A percentile compares a stretch with the other conserved stretches of the same genome.
Evolutionary conservation across 1,284 basidiomycete species (phyloP).

Genomic region (Neotropicomus parvogracilis): DNA sequence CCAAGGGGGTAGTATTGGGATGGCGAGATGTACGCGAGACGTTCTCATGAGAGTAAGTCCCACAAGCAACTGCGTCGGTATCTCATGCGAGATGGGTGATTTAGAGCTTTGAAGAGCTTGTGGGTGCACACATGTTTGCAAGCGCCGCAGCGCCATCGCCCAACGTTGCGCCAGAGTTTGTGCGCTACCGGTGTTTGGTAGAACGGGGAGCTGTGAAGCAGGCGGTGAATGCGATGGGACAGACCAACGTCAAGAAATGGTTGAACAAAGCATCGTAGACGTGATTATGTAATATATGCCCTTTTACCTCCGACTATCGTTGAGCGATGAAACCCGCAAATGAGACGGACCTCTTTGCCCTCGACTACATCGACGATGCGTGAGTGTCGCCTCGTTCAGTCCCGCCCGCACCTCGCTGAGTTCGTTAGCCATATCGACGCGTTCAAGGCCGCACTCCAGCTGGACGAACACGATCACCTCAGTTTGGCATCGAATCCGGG

Average conservation of each 20-base stretch:
- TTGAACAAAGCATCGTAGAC: slow-evolving; percentile 48
- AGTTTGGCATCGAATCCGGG: slow-evolving; percentile 35
- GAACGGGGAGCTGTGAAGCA: slow-evolving; percentile 58
- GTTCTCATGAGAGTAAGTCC: slow-evolving; percentile 58
- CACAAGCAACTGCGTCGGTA: not conserved
- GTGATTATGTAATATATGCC: slow-evolving; percentile 23
- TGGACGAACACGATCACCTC: slow-evolving; percentile 54
- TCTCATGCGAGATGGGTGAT: slow-evolving; percentile 6
- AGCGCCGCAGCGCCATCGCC: slow-evolving; percentile 43
- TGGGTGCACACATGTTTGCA: slow-evolving; percentile 51
- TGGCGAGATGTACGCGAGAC: slow-evolving; percentile 60
- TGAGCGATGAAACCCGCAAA: slow-evolving; percentile 14
- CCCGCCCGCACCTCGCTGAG: slow-evolving; percentile 1
- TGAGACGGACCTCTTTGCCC: slow-evolving; percentile 28
- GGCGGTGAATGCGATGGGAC: slow-evolving; percentile 61
- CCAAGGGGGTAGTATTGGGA: slow-evolving; percentile 69
- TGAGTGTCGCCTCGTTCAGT: slow-evolving; percentile 34
- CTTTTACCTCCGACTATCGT: slow-evolving; percentile 3
- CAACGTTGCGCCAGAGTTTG: slow-evolving; percentile 56
- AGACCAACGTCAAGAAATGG: slow-evolving; percentile 76
- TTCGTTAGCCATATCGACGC: slow-evolving; percentile 64
- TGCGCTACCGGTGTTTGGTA: slow-evolving; percentile 60
- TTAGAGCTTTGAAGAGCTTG: slow-evolving; percentile 69
- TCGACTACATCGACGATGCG: slow-evolving; percentile 71
- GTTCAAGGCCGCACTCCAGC: slow-evolving; percentile 61